A percentile compares a stretch with the other conserved stretches of the same genome.
Conservation (phyloP, 805 yeast species). For the Hemisphaericaspora nanyangensis region DNA sequence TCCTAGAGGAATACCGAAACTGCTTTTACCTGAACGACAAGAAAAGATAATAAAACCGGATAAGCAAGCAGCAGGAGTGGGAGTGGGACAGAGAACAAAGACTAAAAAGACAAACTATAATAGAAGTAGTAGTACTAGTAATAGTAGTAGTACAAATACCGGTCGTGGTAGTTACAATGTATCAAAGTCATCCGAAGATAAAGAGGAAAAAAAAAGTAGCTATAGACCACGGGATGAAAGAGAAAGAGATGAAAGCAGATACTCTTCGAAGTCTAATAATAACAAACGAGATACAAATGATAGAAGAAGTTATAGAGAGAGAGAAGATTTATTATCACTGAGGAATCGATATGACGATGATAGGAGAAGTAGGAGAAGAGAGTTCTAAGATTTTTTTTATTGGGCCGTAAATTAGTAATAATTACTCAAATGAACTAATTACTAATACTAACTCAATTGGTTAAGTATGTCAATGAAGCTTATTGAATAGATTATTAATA, state of each 20-base stretch:
- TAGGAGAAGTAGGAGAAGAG: not conserved
- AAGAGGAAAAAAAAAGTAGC: constrained; percentile 3
- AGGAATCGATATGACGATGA: constrained; percentile 1
- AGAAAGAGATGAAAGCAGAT: constrained; percentile 1
- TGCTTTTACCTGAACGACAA: constrained; percentile 7
- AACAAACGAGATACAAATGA: not conserved
- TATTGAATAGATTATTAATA: no score
- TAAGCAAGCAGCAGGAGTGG: not conserved
- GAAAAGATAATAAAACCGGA: not conserved
- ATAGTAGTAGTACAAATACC: no score
- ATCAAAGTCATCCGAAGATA: not conserved
- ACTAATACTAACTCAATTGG: no score
- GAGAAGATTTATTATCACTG: constrained; percentile 2
- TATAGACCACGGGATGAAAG: not conserved
- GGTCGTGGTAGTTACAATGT: no score
- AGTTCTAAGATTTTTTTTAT: no score
- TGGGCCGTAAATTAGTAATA: no score
- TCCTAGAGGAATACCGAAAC: constrained; percentile 42
- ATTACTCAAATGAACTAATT: no score
- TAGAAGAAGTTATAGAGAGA: constrained; percentile 3
- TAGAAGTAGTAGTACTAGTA: no score
- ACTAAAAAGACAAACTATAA: constrained; percentile 24
- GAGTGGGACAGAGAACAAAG: constrained; percentile 1
- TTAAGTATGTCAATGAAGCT: no score
- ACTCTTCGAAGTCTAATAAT: not conserved